phyloP scores from a whole-genome alignment of 306 rosid species.

The Malus sieversii region DNA sequence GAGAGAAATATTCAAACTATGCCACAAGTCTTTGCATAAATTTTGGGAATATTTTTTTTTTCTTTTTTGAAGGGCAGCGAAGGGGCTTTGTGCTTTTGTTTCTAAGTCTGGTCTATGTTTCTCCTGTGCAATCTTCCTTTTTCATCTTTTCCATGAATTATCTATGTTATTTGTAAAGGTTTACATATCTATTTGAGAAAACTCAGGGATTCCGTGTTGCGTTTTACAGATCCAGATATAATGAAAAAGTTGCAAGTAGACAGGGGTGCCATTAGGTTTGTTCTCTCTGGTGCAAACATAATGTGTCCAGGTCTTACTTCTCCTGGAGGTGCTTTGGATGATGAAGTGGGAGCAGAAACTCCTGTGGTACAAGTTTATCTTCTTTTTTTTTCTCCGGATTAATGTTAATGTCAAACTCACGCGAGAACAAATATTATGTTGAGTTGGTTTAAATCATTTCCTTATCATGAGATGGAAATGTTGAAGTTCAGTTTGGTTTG shows the following conservation, averaged over 20 bases:
- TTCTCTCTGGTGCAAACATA: slow-evolving; percentile 95
- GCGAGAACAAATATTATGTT: background rate
- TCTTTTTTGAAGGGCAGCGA: no score
- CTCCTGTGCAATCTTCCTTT: background rate
- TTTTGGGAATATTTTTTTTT: no score
- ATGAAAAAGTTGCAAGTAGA: slow-evolving; percentile 95
- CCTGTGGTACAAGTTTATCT: slow-evolving; percentile 67
- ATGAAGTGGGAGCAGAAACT: slow-evolving; percentile 76
- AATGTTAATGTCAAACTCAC: background rate
- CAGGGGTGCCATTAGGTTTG: slow-evolving; percentile 88
- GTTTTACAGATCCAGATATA: slow-evolving; percentile 69
- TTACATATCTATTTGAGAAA: background rate
- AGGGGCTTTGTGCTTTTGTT: background rate
- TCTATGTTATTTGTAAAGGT: background rate
- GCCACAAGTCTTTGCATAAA: background rate
- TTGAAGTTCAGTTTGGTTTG: slow-evolving; percentile 10
- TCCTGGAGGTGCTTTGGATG: slow-evolving; percentile 87
- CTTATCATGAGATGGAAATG: background rate
- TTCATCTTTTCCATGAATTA: background rate
- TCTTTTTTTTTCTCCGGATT: background rate
- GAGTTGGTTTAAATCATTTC: background rate
- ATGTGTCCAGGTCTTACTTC: slow-evolving; percentile 99
- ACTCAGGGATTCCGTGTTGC: background rate
- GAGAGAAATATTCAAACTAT: background rate
- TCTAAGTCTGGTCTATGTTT: background rate